A percentile compares a stretch with the other conserved stretches of the same genome.
Conservation (phyloP, 495 filamentous ascomycete genomes). For the Aspergillus nanangensis region DNA sequence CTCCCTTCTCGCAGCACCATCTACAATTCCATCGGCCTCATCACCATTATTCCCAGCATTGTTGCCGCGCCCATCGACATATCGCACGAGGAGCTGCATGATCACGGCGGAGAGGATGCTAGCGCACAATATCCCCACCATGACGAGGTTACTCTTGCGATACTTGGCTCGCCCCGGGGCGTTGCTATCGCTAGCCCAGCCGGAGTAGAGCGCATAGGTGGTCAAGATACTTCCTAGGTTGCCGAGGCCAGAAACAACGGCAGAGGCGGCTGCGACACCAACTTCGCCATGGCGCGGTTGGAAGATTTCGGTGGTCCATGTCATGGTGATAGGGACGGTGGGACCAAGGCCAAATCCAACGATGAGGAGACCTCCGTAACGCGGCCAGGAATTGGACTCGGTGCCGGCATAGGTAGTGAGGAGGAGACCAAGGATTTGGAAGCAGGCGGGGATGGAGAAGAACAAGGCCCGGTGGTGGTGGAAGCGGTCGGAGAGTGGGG, state of each 20-base stretch:
- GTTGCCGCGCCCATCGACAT: constrained; percentile 52
- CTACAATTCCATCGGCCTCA: constrained; percentile 52
- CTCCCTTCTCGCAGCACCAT: constrained; percentile 70
- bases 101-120: constrained; percentile 67
- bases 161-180: constrained; percentile 64
- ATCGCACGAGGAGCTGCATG: constrained; percentile 62
- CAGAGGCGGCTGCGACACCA: constrained; percentile 83
- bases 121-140: constrained; percentile 77
- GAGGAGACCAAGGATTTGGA: constrained; percentile 81
- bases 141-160: constrained; percentile 76
- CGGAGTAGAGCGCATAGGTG: constrained; percentile 84
- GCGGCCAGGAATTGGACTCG: constrained; percentile 66
- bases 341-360: constrained; percentile 89
- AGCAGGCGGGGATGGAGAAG: constrained; percentile 66
- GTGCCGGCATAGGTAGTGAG: constrained; percentile 70
- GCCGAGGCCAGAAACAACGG: constrained; percentile 78
- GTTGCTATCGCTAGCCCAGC: constrained; percentile 71
- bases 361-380: constrained; percentile 84
- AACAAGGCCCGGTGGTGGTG: constrained; percentile 79
- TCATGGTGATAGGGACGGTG: constrained; percentile 89
- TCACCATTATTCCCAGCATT: constrained; percentile 34
- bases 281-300: constrained; percentile 86
- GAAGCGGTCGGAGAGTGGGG: constrained; percentile 83
- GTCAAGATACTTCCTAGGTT: constrained; percentile 83
- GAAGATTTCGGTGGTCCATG: constrained; percentile 89